Base-by-base conservation (phyloP, 805 yeast genomes). In the Candida corydali region DNA sequence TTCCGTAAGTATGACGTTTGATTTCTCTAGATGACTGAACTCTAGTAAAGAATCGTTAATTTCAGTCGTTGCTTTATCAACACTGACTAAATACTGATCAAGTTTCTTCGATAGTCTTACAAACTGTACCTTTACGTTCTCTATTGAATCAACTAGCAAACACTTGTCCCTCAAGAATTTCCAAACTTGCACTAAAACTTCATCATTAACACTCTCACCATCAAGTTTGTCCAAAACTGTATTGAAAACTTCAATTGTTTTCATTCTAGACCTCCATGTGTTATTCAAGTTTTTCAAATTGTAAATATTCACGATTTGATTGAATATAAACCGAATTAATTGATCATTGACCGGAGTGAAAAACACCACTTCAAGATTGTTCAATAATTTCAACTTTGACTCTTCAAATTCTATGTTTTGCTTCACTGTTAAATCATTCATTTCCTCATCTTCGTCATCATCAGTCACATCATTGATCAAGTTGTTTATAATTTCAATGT, bases 231-330 rank as follows among this genome's bases (percentile, higher is more conserved):
- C 39, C 6, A 57, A 34, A 1, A 58, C 23, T 12, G 35, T 37
- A 5, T 38, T 50, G 18, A 75, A 54, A 8, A 65, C 60, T 34
- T 75, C 78, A 44, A 64, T 69, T 14, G 61, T 58, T 1, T 69
- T 65, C 1, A 70, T 40, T 45, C 78, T 76, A 2, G 81, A 67
- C 46, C 82, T 70, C 91, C 91, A 83, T 1, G 86, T 73, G 34
- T 63, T 61, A 46, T 50, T 52, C 54, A 59, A 53, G 16, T 51
- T 44, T 10, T 45, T 44, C 7, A 63, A 51, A 4, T 48, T 26
- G 37, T 51, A 51, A 68, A 45, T 3, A 39, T 30, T 4, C 39
- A 34, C 37, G 60, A 42, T 26, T 52, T 41, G 30, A 8, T 47
- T 44, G 42, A 63, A 42, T 2, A 65, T 52, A 40, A 69, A 63